Percentiles rank a stretch among this genome's conserved stretches.
Conservation (phyloP, 2,329 filamentous ascomycete genomes). For the Aspergillus fijiensis region DNA sequence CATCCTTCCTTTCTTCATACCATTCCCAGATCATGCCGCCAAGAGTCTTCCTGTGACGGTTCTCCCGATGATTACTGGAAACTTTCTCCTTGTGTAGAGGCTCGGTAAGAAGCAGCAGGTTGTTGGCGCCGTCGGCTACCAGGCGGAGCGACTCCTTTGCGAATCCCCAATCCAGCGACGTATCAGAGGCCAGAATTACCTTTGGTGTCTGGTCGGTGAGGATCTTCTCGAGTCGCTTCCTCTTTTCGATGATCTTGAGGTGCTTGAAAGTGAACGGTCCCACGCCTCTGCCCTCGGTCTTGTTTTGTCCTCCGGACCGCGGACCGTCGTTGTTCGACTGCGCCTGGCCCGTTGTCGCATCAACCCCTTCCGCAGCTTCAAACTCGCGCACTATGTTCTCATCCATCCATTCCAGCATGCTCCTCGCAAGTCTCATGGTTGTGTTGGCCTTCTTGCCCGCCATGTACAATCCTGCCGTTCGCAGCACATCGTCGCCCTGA, state of each 20-base stretch:
- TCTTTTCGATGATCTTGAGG: conserved; percentile 78
- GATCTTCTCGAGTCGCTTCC: conserved; percentile 73
- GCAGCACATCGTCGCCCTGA: conserved; percentile 53
- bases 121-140: conserved; percentile 73
- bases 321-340: conserved; percentile 46
- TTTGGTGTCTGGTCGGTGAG: conserved; percentile 54
- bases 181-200: conserved; percentile 89
- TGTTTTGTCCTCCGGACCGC: conserved; percentile 36
- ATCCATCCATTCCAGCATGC: conserved; percentile 99
- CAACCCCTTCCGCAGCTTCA: conserved; percentile 59
- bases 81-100: conserved; percentile 43
- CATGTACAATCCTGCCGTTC: conserved; percentile 66
- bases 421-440: conserved; percentile 85
- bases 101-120: conserved; percentile 85
- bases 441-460: conserved; percentile 83
- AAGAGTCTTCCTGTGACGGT: conserved; percentile 54
- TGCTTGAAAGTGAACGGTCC: conserved; percentile 90
- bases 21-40: conserved; percentile 76
- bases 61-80: conserved; percentile 23
- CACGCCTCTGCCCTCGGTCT: conserved; percentile 44
- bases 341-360: conserved; percentile 36
- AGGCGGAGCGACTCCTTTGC: conserved; percentile 75
- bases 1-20: conserved; percentile 69
- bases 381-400: conserved; percentile 91
- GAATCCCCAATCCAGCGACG: conserved; percentile 91